Evolutionary conservation across 2,329 filamentous ascomycete genomes (phyloP).

Genomic region (Cryphonectria naterciae): DNA sequence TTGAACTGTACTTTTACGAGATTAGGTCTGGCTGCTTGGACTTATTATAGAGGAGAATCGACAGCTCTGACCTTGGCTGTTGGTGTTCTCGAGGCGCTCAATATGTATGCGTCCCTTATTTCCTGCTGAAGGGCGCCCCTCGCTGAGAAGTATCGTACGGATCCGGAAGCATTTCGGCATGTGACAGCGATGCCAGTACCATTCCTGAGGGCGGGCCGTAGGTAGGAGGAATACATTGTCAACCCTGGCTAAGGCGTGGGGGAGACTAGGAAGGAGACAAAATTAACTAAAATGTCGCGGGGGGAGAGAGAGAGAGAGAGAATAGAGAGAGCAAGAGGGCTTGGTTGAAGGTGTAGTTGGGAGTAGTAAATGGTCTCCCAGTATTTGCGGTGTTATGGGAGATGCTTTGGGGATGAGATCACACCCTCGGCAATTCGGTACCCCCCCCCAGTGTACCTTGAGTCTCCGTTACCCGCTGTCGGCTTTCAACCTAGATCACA

Average conservation of each 20-base stretch:
- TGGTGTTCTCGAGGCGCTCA: constrained; percentile 87
- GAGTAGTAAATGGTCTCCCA: not conserved
- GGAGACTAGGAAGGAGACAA: not conserved
- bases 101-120: constrained; percentile 89
- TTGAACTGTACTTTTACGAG: constrained; percentile 72
- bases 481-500: not conserved
- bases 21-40: constrained; percentile 2
- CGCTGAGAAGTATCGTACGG: constrained; percentile 51
- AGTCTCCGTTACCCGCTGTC: constrained; percentile 25
- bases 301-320: not conserved
- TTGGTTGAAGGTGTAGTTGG: not conserved
- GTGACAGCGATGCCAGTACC: constrained; percentile 24
- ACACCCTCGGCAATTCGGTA: constrained; percentile 25
- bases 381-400: not conserved
- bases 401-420: constrained; percentile 18
- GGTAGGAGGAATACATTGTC: constrained; percentile 40
- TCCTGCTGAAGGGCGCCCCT: constrained; percentile 59
- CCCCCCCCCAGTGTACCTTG: constrained; percentile 5
- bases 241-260: not conserved
- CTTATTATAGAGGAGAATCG: not conserved
- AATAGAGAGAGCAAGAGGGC: not conserved
- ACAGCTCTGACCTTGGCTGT: constrained; percentile 72
- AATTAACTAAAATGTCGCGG: not conserved
- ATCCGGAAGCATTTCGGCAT: constrained; percentile 29
- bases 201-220: constrained; percentile 20